Conservation (phyloP, 257 asterid genomes). For the Solanum sitiens region DNA sequence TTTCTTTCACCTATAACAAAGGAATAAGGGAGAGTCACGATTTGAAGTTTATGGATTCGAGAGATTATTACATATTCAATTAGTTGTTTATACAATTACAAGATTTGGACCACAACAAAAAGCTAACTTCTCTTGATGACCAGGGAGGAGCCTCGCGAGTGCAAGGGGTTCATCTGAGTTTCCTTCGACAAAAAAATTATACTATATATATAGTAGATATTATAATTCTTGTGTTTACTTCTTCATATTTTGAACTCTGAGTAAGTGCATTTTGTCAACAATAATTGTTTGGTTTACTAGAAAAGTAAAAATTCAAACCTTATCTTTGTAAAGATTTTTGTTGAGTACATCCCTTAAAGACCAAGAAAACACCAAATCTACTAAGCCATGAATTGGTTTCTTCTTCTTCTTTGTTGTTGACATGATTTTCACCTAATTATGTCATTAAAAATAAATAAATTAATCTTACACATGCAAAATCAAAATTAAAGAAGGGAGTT, state of each 20-base stretch:
- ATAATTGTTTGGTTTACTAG: not conserved
- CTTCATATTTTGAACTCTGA: too few species aligned
- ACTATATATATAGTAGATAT: not conserved
- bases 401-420: not conserved
- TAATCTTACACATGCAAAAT: not conserved
- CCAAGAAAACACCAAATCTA: slow-evolving; percentile 30
- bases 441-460: not conserved
- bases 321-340: slow-evolving; percentile 21
- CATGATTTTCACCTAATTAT: not conserved
- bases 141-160: not conserved
- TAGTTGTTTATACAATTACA: too few species aligned
- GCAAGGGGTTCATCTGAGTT: not conserved
- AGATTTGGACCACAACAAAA: not conserved
- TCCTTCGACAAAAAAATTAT: not conserved
- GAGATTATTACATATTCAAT: too few species aligned
- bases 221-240: too few species aligned
- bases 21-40: not conserved
- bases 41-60: too few species aligned
- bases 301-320: slow-evolving; percentile 8
- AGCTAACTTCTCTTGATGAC: not conserved
- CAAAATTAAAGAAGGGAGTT: not conserved
- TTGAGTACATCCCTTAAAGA: slow-evolving; percentile 27
- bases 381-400: not conserved
- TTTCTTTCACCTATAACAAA: slow-evolving; percentile 14
- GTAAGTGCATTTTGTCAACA: not conserved